Conservation (phyloP, 31 red algal genomes). For the Endocladia muricata region DNA sequence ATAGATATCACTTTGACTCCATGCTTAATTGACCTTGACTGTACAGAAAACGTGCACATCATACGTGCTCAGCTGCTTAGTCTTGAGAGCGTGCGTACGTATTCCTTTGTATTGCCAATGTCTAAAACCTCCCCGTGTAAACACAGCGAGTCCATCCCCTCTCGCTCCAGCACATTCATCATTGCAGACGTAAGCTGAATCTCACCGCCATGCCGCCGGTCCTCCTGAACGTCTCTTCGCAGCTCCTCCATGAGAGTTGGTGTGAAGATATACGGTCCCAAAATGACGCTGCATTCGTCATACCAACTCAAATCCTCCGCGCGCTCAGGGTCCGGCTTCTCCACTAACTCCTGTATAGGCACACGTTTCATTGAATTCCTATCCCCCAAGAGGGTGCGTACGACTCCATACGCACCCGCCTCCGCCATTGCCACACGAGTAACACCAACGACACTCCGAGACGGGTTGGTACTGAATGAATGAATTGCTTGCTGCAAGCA, state of each 20-base stretch:
- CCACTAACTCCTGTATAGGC: conserved; percentile 27
- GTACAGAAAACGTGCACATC: too few relatives aligned
- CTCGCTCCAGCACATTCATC: background rate
- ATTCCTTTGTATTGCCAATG: conserved; percentile 48
- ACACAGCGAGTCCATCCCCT: conserved; percentile 33
- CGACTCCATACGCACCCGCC: conserved; percentile 56
- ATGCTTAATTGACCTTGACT: too few relatives aligned
- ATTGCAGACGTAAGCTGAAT: conserved; percentile 47
- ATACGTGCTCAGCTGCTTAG: background rate
- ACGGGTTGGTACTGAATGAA: conserved; percentile 3
- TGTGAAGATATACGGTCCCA: conserved; percentile 65
- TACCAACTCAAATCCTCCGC: conserved; percentile 22
- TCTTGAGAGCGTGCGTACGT: conserved; percentile 10
- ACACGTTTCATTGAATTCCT: background rate
- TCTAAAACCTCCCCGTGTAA: conserved; percentile 34
- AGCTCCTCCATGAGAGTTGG: conserved; percentile 14
- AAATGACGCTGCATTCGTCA: conserved; percentile 34
- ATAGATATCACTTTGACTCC: too few relatives aligned
- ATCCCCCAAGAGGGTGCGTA: background rate
- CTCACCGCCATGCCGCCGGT: conserved; percentile 15
- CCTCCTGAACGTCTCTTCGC: conserved; percentile 9
- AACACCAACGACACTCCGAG: conserved; percentile 35
- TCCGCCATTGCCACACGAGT: conserved; percentile 17
- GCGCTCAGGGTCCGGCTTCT: conserved; percentile 16
- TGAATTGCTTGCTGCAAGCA: conserved; percentile 23